Evolutionary conservation across 202 grass and related monocot genomes (phyloP), one percentile per base, ranked within the genome.

Genomic region (Setaria italica): DNA sequence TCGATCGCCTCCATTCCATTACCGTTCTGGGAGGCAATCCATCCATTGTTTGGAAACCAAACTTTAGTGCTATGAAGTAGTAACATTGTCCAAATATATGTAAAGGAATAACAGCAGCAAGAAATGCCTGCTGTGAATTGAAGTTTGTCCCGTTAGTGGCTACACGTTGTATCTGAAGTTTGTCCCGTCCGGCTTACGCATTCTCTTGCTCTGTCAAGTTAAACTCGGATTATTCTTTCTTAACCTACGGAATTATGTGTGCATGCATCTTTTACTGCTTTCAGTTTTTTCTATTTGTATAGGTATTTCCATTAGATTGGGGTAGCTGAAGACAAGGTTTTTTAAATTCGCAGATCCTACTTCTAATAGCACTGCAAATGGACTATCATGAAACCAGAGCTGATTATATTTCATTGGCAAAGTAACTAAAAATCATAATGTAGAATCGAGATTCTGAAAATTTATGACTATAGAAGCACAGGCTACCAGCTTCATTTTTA

Each of bases 41-140:
- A 67, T 29, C 46, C 32, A 10, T 69, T 79, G 51, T 84, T 49
- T 64, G 65, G 42, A 13, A 74, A 64, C 74, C 11, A 59, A 58
- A 13, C 46, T 74, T 72, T 37, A 6, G 49, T 42, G 54, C 67
- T 80, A 7, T 39, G 12, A 46, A 57, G 13, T 34, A 19, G 48
- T 54, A 25, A 10, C 30, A 35, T 79, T 63, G 14, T 35, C 20
- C 14, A 4, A 17, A 35, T 53, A 54, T 2, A 49, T 62, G 9
- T 73, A 25, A 88, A 7, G 42, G 76, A 89, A 75, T 85, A 85
- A 62, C 46, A 35, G 75, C 45, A 35, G 21, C 70, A 35, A 3
- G 11, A 5, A 80, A 62, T 53, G 39, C 21, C 10, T 60, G 50
- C 1, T 75, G 30, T 68, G 70, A 53, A 79, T 84, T 59, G 19